Evolutionary conservation across 441 rosid species (phyloP).

Genomic region (Erodium chrysanthum): DNA sequence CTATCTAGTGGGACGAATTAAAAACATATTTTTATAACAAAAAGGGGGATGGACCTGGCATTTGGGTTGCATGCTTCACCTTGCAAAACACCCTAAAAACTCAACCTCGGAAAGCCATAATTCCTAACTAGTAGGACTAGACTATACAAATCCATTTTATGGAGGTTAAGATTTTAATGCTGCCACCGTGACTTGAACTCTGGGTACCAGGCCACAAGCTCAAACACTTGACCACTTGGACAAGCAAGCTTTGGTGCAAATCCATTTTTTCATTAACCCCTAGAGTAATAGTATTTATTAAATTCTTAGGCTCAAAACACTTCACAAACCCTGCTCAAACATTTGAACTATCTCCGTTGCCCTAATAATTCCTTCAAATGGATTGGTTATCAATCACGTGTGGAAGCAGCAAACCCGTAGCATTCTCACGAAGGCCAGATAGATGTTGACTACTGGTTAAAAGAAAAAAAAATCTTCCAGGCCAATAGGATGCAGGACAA

Average conservation of each 20-base stretch:
- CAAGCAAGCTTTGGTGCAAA: neutral
- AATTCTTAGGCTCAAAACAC: neutral
- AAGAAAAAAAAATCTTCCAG: slow-evolving; percentile 9
- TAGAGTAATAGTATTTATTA: neutral
- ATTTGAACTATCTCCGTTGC: neutral
- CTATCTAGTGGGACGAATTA: neutral
- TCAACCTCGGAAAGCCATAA: neutral
- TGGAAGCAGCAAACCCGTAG: slow-evolving; percentile 10
- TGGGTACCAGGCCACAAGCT: neutral
- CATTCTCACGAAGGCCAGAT: slow-evolving; percentile 15
- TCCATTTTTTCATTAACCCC: neutral
- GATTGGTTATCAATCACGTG: neutral
- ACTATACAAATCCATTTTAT: neutral
- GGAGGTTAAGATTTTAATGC: neutral
- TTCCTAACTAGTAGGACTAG: neutral
- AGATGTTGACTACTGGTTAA: slow-evolving; percentile 8
- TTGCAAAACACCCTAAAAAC: neutral
- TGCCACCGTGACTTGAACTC: neutral
- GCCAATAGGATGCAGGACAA: slow-evolving; percentile 15
- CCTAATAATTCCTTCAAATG: neutral
- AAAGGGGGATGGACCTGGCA: neutral
- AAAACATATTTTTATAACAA: neutral
- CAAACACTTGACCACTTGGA: neutral
- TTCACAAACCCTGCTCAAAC: neutral
- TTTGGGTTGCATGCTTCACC: neutral